phyloP scores from a whole-genome alignment of 148 eudicot genomes.

The Fagopyrum homotropicum region DNA sequence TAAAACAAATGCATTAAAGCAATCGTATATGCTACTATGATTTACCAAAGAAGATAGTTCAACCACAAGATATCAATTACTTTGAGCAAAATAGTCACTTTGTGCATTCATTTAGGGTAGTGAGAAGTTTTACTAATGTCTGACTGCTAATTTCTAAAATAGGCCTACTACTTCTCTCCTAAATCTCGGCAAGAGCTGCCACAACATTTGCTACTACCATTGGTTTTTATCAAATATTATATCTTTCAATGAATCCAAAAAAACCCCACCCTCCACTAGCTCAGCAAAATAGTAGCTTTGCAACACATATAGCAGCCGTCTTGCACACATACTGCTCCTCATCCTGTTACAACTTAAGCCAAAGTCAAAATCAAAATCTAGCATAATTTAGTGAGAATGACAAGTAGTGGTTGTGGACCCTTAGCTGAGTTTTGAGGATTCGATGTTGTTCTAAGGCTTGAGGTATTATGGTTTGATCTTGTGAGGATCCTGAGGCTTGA shows the following conservation, averaged over 20 bases:
- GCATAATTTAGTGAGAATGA: too few relatives aligned
- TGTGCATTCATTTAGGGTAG: slow-evolving; percentile 86
- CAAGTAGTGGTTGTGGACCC: too few relatives aligned
- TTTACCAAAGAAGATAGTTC: too few relatives aligned
- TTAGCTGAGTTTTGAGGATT: too few relatives aligned
- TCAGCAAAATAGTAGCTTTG: slow-evolving; percentile 83
- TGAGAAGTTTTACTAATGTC: slow-evolving; percentile 86
- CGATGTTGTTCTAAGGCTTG: too few relatives aligned
- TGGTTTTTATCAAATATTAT: slow-evolving; percentile 98
- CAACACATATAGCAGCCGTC: slow-evolving; percentile 99
- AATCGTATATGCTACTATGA: too few relatives aligned
- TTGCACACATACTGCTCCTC: slow-evolving; percentile 99
- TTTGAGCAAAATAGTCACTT: slow-evolving; percentile 45
- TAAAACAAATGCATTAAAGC: background rate
- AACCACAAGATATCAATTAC: too few relatives aligned
- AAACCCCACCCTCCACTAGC: slow-evolving; percentile 96
- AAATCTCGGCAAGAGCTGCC: slow-evolving; percentile 97
- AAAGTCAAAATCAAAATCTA: background rate
- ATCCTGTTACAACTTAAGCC: slow-evolving; percentile 40
- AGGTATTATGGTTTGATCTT: too few relatives aligned
- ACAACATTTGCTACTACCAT: slow-evolving; percentile 99
- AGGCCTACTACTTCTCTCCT: slow-evolving; percentile 76
- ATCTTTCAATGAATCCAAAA: slow-evolving; percentile 91
- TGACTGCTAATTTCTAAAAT: slow-evolving; percentile 88
- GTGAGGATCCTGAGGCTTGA: too few relatives aligned